Conservation (phyloP, 1,284 basidiomycete genomes). For the Boletus sp. region DNA sequence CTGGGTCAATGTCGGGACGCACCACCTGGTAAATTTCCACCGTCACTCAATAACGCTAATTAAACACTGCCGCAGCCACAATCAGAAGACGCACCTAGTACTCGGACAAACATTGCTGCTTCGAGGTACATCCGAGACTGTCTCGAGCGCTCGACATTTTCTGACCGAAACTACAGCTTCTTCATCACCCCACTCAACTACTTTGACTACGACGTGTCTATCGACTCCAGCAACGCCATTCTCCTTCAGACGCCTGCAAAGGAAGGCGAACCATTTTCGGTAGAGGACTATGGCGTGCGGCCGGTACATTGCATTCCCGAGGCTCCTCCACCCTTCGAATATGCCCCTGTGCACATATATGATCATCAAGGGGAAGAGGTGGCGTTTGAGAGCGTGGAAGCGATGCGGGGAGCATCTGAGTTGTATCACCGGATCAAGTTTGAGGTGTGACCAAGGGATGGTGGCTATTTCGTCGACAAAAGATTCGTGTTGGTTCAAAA, state of each 20-base stretch:
- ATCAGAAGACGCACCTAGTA: conserved; percentile 63
- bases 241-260: conserved; percentile 47
- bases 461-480: no score
- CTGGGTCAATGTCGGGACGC: conserved; percentile 69
- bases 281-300: conserved; percentile 57
- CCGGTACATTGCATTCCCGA: conserved; percentile 51
- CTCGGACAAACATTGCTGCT: conserved; percentile 61
- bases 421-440: conserved; percentile 47
- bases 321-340: conserved; percentile 48
- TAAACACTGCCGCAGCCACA: conserved; percentile 45
- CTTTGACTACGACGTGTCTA: conserved; percentile 62
- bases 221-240: conserved; percentile 60
- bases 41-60: neutral
- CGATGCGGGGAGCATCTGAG: conserved; percentile 48
- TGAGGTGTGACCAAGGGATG: conserved; percentile 16
- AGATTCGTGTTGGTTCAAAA: no score
- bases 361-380: conserved; percentile 43
- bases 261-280: conserved; percentile 46
- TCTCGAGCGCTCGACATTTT: neutral
- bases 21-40: conserved; percentile 49
- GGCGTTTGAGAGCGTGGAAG: conserved; percentile 40
- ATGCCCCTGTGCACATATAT: conserved; percentile 41
- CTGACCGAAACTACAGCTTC: conserved; percentile 44
- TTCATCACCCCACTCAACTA: conserved; percentile 66
- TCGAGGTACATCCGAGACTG: conserved; percentile 44